Conservation (phyloP, 306 rosid species). For the Cicer judaicum region DNA sequence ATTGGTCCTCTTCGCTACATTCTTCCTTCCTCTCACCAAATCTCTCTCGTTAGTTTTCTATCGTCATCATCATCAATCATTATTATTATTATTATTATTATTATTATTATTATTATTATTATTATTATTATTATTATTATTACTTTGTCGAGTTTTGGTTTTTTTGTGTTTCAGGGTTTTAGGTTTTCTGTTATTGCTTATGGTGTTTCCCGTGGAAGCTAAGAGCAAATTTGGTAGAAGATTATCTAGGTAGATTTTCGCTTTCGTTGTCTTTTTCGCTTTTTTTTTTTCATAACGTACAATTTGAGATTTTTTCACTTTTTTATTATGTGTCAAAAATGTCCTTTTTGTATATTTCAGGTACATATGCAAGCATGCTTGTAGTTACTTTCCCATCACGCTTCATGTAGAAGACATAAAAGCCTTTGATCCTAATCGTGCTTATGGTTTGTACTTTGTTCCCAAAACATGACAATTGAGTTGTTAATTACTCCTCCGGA, state of each 20-base stretch:
- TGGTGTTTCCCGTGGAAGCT: constrained; percentile 67
- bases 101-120: neutral
- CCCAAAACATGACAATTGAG: neutral
- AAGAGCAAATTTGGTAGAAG: constrained; percentile 62
- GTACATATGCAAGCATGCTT: constrained; percentile 74
- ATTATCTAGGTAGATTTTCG: constrained; percentile 55
- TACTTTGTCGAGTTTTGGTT: neutral
- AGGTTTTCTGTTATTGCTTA: constrained; percentile 58
- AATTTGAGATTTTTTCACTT: neutral
- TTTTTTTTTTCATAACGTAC: neutral
- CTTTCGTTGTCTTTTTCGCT: neutral
- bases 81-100: too few species aligned
- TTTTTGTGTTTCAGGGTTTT: constrained; percentile 57
- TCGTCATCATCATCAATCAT: neutral
- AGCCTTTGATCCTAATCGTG: constrained; percentile 73
- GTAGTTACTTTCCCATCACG: constrained; percentile 77
- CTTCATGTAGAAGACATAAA: constrained; percentile 78
- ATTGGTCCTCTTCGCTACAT: constrained; percentile 53
- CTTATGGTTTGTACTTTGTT: constrained; percentile 65
- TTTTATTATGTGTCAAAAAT: neutral
- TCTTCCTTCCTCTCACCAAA: constrained; percentile 69
- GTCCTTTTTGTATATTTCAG: constrained; percentile 47
- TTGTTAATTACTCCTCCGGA: neutral
- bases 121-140: neutral
- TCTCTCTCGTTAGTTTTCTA: constrained; percentile 61